Evolutionary conservation across 2,329 filamentous ascomycete species (phyloP).

Genomic region (Arthrinium puccinioides): DNA sequence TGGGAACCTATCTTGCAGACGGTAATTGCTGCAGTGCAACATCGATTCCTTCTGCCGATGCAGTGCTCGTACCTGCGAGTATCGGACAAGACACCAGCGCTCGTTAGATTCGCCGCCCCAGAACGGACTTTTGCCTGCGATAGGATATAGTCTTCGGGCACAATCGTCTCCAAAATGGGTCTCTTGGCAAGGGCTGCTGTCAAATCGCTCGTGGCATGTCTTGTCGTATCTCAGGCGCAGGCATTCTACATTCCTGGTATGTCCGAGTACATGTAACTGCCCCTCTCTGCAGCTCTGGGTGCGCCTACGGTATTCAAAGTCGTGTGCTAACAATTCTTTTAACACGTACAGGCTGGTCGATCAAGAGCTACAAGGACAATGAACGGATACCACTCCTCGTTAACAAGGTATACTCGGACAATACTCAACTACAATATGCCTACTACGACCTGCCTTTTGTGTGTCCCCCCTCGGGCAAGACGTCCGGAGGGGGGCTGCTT

Average conservation of each 20-base stretch:
- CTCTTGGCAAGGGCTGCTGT: slow-evolving; percentile 16
- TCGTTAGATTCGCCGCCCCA: background rate
- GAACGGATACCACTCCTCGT: slow-evolving; percentile 79
- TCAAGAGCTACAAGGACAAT: slow-evolving; percentile 69
- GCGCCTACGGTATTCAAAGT: slow-evolving; percentile 5
- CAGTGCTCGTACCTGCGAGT: background rate
- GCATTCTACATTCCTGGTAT: slow-evolving; percentile 85
- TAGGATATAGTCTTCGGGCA: slow-evolving; percentile 1
- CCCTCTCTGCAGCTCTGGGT: background rate
- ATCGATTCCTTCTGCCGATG: background rate
- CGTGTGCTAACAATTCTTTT: slow-evolving; percentile 2
- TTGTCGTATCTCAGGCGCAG: slow-evolving; percentile 41
- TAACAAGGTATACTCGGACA: slow-evolving; percentile 88
- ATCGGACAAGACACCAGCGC: background rate
- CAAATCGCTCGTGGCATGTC: slow-evolving; percentile 39
- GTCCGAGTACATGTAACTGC: slow-evolving; percentile 13
- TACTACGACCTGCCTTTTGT: slow-evolving; percentile 86
- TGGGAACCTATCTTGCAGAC: slow-evolving; percentile 1
- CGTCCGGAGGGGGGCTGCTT: slow-evolving; percentile 59
- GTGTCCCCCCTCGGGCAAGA: slow-evolving; percentile 67
- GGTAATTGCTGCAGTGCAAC: background rate
- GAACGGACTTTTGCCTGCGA: background rate
- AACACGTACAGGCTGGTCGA: slow-evolving; percentile 66
- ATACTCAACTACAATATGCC: slow-evolving; percentile 84
- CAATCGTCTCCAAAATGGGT: slow-evolving; percentile 17